Percentiles rank a stretch among this genome's conserved stretches.
Evolutionary conservation across 2,329 filamentous ascomycete species (phyloP).

Genomic region (Colletotrichum lini): DNA sequence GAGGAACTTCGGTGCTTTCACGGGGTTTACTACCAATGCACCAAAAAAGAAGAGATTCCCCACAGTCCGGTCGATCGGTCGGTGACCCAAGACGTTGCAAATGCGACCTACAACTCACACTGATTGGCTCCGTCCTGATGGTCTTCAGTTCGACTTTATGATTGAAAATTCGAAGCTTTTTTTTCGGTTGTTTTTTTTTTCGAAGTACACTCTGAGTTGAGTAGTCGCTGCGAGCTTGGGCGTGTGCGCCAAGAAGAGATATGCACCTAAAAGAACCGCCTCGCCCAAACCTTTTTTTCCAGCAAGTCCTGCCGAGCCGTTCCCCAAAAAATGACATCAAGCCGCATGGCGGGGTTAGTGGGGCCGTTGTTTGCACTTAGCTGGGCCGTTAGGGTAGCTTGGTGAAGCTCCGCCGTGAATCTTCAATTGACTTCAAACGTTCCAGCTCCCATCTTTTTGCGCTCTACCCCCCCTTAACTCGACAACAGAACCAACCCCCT

Average conservation of each 20-base stretch:
- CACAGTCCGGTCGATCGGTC: neutral
- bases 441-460: neutral
- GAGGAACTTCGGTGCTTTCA: neutral
- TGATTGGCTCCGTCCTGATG: neutral
- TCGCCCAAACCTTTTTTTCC: conserved; percentile 12
- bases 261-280: conserved; percentile 2
- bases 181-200: too few species aligned
- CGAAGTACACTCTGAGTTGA: neutral
- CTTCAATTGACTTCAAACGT: conserved; percentile 3
- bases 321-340: conserved; percentile 40
- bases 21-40: neutral
- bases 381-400: conserved; percentile 14
- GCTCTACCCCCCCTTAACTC: too few species aligned
- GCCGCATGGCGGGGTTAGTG: conserved; percentile 41
- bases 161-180: neutral
- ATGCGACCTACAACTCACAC: neutral
- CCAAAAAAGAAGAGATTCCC: neutral
- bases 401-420: neutral
- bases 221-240: neutral
- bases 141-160: neutral
- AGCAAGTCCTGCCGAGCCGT: conserved; percentile 38
- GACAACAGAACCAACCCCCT: neutral
- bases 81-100: neutral
- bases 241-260: neutral
- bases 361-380: conserved; percentile 16